phyloP scores from a whole-genome alignment of 257 asterid genomes.

The Penstemon eatonii region DNA sequence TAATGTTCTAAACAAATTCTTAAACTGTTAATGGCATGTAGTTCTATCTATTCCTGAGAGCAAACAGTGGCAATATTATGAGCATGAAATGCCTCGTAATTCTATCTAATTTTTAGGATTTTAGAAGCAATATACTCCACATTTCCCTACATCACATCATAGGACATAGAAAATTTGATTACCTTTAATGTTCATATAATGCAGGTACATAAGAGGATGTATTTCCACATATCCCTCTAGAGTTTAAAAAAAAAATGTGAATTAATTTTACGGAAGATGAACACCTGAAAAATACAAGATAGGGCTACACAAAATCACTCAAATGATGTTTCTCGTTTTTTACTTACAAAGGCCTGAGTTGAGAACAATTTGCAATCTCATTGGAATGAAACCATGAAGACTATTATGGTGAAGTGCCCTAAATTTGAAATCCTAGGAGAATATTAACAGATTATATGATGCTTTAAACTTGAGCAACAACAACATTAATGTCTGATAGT shows the following conservation, averaged over 20 bases:
- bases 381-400: slow-evolving; percentile 82
- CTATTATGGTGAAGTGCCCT: slow-evolving; percentile 96
- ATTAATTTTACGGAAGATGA: not conserved
- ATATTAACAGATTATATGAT: slow-evolving; percentile 14
- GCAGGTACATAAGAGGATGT: too few species aligned
- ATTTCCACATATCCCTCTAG: too few species aligned
- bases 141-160: too few species aligned
- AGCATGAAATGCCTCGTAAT: too few species aligned
- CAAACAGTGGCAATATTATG: too few species aligned
- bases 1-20: too few species aligned
- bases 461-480: not conserved
- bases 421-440: slow-evolving; percentile 15
- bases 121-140: too few species aligned
- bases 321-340: not conserved
- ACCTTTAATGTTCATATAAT: too few species aligned
- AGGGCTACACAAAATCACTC: not conserved
- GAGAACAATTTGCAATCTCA: slow-evolving; percentile 71
- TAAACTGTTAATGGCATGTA: too few species aligned
- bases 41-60: too few species aligned
- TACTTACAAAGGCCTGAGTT: slow-evolving; percentile 89
- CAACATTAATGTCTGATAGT: not conserved
- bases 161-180: too few species aligned
- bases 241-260: not conserved
- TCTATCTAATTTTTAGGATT: too few species aligned
- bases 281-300: not conserved